Evolutionary conservation across 2,329 filamentous ascomycete species (phyloP), one percentile per base, ranked within the genome.

Genomic region (Claviceps spartinae): DNA sequence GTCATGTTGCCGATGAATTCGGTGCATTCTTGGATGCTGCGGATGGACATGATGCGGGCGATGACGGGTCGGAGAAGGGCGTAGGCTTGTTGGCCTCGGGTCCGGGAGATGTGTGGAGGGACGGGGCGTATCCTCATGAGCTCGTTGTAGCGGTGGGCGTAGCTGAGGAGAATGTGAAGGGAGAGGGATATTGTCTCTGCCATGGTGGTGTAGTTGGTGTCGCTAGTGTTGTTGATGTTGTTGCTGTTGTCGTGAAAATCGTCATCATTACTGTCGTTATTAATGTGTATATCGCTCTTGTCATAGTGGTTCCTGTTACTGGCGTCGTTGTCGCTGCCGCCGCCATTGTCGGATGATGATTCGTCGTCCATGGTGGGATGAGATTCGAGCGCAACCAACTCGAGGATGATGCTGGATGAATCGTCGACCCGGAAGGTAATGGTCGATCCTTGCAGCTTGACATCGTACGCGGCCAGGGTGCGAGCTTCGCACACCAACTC

Each of bases 401-500:
- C 82, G 22, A 96, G 67, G 2, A 82, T 68, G 14, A 91, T 69
- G 43, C 59, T 67, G n/a, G 75, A 73, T 3, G 72, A 66, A 1
- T 72, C 60, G n/a, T 75, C 72, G 1, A 80, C 64, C 3, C 74
- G 69, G 59, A 81, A 79, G 9, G 72, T 71, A 43, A 88, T 72
- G 3, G 73, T 68, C 26, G 78, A 70, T 14, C 76, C 80, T 38
- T 79, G 75, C 14, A 82, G 77, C 26, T 76, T 77, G 13, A 96
- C 83, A 9, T 83, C 80, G 54, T 86, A 82, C 11, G 82, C 81
- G 3, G 83, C 75, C 22, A 95, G 72, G 0, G 76, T 76, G 16
- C 89, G 83, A 0, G 86, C 82, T 67, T 98, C 93, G 18, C 88
- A 78, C 50, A 84, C 83, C 54, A 97, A 74, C 67, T 98, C 93